Conservation (phyloP, 2,329 filamentous ascomycete genomes). For the Fusarium oxysporum region DNA sequence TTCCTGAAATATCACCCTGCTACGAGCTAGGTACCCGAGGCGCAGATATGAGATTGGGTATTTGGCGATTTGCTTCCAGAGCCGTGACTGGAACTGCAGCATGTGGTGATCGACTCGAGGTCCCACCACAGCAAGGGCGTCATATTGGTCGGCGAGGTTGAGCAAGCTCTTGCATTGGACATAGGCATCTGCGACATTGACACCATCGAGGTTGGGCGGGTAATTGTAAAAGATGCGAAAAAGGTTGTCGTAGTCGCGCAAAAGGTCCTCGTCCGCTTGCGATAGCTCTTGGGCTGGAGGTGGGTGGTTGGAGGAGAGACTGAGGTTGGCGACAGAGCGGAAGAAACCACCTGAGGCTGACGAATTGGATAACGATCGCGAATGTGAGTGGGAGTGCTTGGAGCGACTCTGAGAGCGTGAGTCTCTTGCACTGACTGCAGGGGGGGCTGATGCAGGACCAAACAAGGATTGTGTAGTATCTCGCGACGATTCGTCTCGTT, state of each 20-base stretch:
- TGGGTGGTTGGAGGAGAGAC: constrained; percentile 59
- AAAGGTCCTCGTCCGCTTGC: constrained; percentile 76
- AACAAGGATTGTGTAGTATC: constrained; percentile 49
- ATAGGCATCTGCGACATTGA: constrained; percentile 93
- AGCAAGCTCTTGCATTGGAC: constrained; percentile 93
- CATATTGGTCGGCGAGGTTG: constrained; percentile 92
- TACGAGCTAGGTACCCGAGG: constrained; percentile 86
- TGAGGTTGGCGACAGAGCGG: constrained; percentile 86
- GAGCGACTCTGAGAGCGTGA: constrained; percentile 49
- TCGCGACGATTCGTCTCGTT: constrained; percentile 68
- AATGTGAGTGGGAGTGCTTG: constrained; percentile 45
- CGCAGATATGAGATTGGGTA: constrained; percentile 94
- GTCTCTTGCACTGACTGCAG: constrained; percentile 58
- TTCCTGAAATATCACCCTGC: constrained; percentile 85
- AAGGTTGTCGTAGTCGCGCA: constrained; percentile 94
- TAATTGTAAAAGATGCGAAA: constrained; percentile 98
- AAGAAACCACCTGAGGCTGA: constrained; percentile 70
- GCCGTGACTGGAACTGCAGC: constrained; percentile 86
- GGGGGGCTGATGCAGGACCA: constrained; percentile 42
- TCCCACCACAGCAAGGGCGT: constrained; percentile 87
- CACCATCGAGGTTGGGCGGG: constrained; percentile 80
- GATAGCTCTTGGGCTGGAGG: constrained; percentile 61
- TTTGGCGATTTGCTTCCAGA: constrained; percentile 97
- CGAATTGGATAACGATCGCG: constrained; percentile 66
- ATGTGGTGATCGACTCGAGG: constrained; percentile 94